A percentile compares a stretch with the other conserved stretches of the same genome.
phyloP scores from a whole-genome alignment of 2,329 filamentous ascomycete genomes.

The Ilyonectria mors-panacis region DNA sequence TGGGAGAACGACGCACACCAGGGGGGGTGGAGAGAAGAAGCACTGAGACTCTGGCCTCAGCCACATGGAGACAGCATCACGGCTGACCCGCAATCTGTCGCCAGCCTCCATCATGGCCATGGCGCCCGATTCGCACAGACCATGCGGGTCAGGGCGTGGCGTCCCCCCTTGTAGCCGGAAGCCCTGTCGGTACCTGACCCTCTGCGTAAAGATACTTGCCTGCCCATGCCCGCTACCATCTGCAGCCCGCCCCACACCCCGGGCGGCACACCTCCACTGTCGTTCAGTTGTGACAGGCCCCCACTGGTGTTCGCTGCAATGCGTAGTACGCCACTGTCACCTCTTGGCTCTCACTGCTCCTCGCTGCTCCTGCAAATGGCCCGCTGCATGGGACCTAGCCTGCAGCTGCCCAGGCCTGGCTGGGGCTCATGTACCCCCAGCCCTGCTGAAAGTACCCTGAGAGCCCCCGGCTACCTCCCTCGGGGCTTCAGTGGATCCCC shows the following conservation, averaged over 20 bases:
- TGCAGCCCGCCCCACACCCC: slow-evolving; percentile 20
- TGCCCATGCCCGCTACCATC: slow-evolving; percentile 21
- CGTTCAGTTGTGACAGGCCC: neutral
- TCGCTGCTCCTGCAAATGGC: slow-evolving; percentile 28
- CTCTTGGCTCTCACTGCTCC: slow-evolving; percentile 8
- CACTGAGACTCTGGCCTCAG: slow-evolving; percentile 20
- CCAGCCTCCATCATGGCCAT: slow-evolving; percentile 26
- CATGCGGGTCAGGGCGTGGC: slow-evolving; percentile 33
- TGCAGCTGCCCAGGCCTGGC: slow-evolving; percentile 22
- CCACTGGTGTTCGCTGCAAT: neutral
- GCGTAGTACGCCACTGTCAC: neutral
- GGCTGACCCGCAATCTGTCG: slow-evolving; percentile 37
- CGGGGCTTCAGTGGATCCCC: slow-evolving; percentile 19
- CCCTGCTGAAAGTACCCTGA: slow-evolving; percentile 40
- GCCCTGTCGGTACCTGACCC: slow-evolving; percentile 18
- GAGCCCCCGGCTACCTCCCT: slow-evolving; percentile 26
- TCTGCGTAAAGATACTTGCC: slow-evolving; percentile 24
- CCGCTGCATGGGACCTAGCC: slow-evolving; percentile 31
- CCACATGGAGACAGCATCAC: slow-evolving; percentile 30
- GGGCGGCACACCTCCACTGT: slow-evolving; percentile 4
- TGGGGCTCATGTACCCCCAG: slow-evolving; percentile 35
- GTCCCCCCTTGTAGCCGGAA: slow-evolving; percentile 5
- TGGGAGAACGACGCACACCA: slow-evolving; percentile 14
- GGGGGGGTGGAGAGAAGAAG: slow-evolving; percentile 9
- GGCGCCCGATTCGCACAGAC: slow-evolving; percentile 35